Conservation (phyloP, 2,329 filamentous ascomycete species). For the Fusarium nodosum region DNA sequence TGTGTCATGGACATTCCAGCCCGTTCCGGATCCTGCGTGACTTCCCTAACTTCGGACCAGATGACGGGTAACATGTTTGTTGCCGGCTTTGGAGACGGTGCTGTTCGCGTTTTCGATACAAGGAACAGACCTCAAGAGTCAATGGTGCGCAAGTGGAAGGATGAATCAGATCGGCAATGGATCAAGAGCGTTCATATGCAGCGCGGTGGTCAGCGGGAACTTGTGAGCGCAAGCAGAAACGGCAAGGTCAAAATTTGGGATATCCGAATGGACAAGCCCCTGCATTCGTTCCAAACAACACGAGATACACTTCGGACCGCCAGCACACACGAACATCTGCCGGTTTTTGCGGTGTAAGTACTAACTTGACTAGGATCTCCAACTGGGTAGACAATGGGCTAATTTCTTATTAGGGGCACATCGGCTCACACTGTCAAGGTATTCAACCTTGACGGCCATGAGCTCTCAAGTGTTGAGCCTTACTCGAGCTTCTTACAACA, state of each 20-base stretch:
- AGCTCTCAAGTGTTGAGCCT: conserved; percentile 87
- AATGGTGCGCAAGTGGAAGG: conserved; percentile 97
- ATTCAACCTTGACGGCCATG: conserved; percentile 86
- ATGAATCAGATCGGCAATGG: conserved; percentile 88
- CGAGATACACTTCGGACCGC: conserved; percentile 84
- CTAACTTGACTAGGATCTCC: neutral
- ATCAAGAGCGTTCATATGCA: conserved; percentile 97
- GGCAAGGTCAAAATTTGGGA: conserved; percentile 98
- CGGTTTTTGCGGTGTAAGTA: conserved; percentile 92
- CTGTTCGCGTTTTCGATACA: conserved; percentile 93
- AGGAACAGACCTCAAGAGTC: conserved; percentile 85
- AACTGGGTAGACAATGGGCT: conserved; percentile 41
- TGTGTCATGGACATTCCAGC: conserved; percentile 95
- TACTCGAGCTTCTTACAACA: conserved; percentile 90
- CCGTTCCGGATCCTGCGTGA: conserved; percentile 94
- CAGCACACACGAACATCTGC: conserved; percentile 94
- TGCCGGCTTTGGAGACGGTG: conserved; percentile 95
- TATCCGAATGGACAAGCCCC: conserved; percentile 84
- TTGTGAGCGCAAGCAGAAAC: conserved; percentile 90
- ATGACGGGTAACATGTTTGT: conserved; percentile 97
- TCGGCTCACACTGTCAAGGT: conserved; percentile 90
- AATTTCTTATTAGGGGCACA: conserved; percentile 74
- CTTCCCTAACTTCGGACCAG: conserved; percentile 94
- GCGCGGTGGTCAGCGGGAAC: conserved; percentile 90
- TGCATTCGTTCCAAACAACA: conserved; percentile 81